phyloP scores from a whole-genome alignment of 1,284 basidiomycete genomes.

The Boletus semigastroideus region DNA sequence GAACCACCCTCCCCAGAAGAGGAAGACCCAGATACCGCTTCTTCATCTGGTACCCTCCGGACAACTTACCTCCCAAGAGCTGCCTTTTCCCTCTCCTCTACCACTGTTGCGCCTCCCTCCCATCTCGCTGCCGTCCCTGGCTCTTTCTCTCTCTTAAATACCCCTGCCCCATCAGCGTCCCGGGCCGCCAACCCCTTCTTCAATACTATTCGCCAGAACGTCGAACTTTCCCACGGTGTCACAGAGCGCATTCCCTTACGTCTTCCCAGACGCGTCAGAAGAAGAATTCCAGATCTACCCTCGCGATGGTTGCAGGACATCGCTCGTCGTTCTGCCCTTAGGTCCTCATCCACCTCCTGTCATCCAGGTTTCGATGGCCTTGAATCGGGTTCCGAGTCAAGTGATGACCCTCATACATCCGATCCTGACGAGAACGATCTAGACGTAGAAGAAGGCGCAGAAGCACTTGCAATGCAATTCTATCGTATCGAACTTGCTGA shows the following conservation, averaged over 20 bases:
- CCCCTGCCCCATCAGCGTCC: conserved; percentile 18
- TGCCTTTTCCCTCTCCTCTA: conserved; percentile 63
- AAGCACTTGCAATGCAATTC: conserved; percentile 86
- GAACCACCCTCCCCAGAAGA: conserved; percentile 46
- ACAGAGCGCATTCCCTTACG: conserved; percentile 80
- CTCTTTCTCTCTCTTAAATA: conserved; percentile 20
- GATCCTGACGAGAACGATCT: conserved; percentile 38
- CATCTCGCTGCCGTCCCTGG: conserved; percentile 10
- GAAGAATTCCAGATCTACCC: conserved; percentile 74
- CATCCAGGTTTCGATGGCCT: conserved; percentile 71
- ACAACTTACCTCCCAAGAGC: conserved; percentile 61
- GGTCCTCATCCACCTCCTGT: conserved; percentile 49
- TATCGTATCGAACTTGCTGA: conserved; percentile 90
- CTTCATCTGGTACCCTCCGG: conserved; percentile 42
- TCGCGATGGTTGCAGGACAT: conserved; percentile 81
- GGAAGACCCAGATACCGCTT: conserved; percentile 44
- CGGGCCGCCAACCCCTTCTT: conserved; percentile 77
- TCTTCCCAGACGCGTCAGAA: conserved; percentile 61
- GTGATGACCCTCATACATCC: conserved; percentile 35
- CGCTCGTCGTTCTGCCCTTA: conserved; percentile 47
- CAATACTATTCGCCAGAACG: conserved; percentile 94
- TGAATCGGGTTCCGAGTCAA: conserved; percentile 39
- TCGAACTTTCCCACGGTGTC: conserved; percentile 85
- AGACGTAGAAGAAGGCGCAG: conserved; percentile 64
- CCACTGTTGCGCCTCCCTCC: conserved; percentile 30